phyloP scores from a whole-genome alignment of 139 green algal genomes.

The Nannochloris sp. region DNA sequence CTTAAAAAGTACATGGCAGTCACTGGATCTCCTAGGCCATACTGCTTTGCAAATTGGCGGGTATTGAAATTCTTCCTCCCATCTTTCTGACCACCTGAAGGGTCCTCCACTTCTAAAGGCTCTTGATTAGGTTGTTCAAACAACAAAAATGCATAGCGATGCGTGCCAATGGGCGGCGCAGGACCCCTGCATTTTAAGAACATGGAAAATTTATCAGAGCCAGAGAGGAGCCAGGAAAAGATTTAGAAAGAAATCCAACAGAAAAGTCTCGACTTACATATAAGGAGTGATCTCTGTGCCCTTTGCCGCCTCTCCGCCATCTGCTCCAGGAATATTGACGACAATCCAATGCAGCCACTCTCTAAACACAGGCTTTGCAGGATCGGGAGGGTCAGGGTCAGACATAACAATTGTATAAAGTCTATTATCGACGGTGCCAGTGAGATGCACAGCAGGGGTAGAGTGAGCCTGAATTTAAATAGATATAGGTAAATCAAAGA shows the following conservation, averaged over 20 bases:
- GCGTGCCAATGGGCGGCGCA: conserved; percentile 6
- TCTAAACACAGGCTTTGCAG: background rate
- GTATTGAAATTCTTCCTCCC: conserved; percentile 1
- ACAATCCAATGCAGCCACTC: conserved; percentile 1
- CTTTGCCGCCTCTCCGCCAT: background rate
- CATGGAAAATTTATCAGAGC: no score
- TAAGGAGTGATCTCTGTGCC: background rate
- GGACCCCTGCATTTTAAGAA: no score
- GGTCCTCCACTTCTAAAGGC: background rate
- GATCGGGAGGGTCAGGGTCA: background rate
- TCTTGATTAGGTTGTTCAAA: conserved; percentile 6
- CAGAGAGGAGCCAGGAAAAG: no score
- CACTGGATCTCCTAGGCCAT: conserved; percentile 1
- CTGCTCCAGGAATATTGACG: background rate
- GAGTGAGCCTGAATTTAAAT: background rate
- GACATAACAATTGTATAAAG: background rate
- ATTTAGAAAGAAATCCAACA: no score
- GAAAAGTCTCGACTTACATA: no score
- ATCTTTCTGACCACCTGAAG: no score
- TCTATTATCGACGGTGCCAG: background rate
- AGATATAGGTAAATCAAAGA: no score
- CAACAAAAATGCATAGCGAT: background rate
- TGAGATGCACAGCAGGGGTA: background rate
- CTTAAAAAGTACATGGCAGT: background rate
- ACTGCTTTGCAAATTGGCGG: conserved; percentile 8